A percentile compares a stretch with the other conserved stretches of the same genome.
Evolutionary conservation across 768 basidiomycete genomes (phyloP).

Genomic region (Lactarius hengduanensis): DNA sequence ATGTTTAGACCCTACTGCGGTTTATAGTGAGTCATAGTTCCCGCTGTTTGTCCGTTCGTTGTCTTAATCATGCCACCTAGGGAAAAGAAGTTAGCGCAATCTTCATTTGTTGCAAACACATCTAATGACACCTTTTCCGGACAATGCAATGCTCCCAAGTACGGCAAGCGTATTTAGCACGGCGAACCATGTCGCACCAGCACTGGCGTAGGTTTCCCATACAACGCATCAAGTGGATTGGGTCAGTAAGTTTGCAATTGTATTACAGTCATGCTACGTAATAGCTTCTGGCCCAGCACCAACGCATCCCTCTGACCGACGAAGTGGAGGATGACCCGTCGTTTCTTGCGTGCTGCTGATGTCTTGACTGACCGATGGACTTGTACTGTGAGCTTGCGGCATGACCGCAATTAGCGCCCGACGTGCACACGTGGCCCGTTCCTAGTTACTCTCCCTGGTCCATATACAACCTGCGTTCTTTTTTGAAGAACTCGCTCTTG

Average conservation of each 20-base stretch:
- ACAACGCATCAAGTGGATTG: neutral
- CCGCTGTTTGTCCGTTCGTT: neutral
- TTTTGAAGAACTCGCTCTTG: too few species aligned
- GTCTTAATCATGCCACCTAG: neutral
- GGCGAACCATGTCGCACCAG: neutral
- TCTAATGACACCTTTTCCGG: slow-evolving; percentile 1
- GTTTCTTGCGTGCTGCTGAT: neutral
- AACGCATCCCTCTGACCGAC: neutral
- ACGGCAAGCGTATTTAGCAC: neutral
- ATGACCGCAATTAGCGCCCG: neutral
- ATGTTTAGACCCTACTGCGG: neutral
- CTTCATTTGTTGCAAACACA: neutral
- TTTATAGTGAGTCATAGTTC: neutral
- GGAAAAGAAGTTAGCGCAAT: neutral
- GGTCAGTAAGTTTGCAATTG: neutral
- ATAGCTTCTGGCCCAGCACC: neutral
- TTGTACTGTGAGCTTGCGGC: neutral
- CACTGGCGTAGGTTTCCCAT: neutral
- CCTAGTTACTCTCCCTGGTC: neutral
- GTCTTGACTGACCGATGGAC: neutral
- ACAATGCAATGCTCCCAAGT: neutral
- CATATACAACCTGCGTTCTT: neutral
- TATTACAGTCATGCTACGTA: neutral
- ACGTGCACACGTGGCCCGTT: neutral
- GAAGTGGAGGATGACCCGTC: neutral